A percentile compares a stretch with the other conserved stretches of the same genome.
Evolutionary conservation across 345 rosid genomes (phyloP).

Genomic region (Schrenkiella parvula): DNA sequence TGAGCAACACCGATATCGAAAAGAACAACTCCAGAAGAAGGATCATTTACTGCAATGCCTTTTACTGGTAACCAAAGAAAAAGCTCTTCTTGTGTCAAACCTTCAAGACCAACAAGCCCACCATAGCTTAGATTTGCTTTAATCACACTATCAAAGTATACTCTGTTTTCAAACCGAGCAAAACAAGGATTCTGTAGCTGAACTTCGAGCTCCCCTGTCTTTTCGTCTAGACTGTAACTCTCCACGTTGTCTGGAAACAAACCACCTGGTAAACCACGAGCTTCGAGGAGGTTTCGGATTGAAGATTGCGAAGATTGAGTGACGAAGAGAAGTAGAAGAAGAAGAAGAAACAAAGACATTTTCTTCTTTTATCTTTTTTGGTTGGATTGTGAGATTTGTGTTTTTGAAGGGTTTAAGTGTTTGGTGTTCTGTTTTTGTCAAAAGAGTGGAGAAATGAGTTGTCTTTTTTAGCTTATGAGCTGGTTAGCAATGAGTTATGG

Average conservation of each 20-base stretch:
- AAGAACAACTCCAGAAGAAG: conserved; percentile 73
- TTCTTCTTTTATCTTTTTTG: neutral
- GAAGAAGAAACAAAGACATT: conserved; percentile 41
- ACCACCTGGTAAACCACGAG: conserved; percentile 82
- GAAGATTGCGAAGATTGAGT: conserved; percentile 34
- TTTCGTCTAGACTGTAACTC: conserved; percentile 49
- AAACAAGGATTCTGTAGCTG: conserved; percentile 62
- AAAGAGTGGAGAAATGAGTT: conserved; percentile 32
- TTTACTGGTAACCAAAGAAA: conserved; percentile 85
- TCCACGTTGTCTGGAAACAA: conserved; percentile 67
- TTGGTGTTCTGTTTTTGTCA: conserved; percentile 38
- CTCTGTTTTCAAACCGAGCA: conserved; percentile 69
- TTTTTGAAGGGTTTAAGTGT: conserved; percentile 26
- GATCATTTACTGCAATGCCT: conserved; percentile 70
- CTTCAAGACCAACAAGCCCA: conserved; percentile 72
- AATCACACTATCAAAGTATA: conserved; percentile 60
- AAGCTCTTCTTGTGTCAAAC: conserved; percentile 74
- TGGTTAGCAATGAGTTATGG: conserved; percentile 31
- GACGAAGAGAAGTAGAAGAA: conserved; percentile 22
- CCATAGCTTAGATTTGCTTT: conserved; percentile 83
- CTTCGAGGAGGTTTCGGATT: conserved; percentile 53
- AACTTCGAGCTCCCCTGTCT: conserved; percentile 58
- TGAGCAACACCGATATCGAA: conserved; percentile 83
- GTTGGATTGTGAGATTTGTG: conserved; percentile 15
- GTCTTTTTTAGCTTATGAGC: conserved; percentile 31